Conservation (phyloP, 805 yeast species). For the Nakazawaea holstii region DNA sequence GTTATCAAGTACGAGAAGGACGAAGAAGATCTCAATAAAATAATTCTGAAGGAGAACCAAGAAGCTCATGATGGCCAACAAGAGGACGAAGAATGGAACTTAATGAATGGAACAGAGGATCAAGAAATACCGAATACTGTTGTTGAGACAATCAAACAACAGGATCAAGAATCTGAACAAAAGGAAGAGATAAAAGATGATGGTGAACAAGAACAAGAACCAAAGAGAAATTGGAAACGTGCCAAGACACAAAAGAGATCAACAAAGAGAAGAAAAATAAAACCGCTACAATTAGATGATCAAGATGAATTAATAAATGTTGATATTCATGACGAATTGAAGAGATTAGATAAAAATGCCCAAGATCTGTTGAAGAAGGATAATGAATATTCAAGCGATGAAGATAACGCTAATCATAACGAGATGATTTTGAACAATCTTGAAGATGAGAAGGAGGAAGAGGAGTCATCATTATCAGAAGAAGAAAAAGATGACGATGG, state of each 20-base stretch:
- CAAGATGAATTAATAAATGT: slow-evolving; percentile 29
- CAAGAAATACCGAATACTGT: background rate
- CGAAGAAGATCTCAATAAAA: slow-evolving; percentile 14
- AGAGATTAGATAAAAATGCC: slow-evolving; percentile 23
- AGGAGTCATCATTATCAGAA: slow-evolving; percentile 18
- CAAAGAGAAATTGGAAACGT: slow-evolving; percentile 18
- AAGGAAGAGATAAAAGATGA: background rate
- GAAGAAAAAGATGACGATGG: slow-evolving; percentile 22
- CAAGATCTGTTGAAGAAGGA: slow-evolving; percentile 15
- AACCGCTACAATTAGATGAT: slow-evolving; percentile 26
- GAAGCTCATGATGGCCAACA: slow-evolving; percentile 17
- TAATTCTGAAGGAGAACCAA: slow-evolving; percentile 14
- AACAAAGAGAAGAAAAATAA: slow-evolving; percentile 45
- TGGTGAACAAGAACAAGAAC: background rate
- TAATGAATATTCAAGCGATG: slow-evolving; percentile 14
- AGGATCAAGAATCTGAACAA: background rate
- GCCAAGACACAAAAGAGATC: slow-evolving; percentile 46
- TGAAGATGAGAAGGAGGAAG: slow-evolving; percentile 18
- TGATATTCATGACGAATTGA: slow-evolving; percentile 38
- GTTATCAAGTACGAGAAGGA: slow-evolving; percentile 12
- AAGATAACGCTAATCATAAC: slow-evolving; percentile 15
- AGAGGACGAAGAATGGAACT: slow-evolving; percentile 14
- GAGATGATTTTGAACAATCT: slow-evolving; percentile 16
- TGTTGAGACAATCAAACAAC: slow-evolving; percentile 3
- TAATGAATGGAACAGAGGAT: background rate